Conservation (phyloP, 2,329 filamentous ascomycete genomes). For the Colletotrichum cereale region DNA sequence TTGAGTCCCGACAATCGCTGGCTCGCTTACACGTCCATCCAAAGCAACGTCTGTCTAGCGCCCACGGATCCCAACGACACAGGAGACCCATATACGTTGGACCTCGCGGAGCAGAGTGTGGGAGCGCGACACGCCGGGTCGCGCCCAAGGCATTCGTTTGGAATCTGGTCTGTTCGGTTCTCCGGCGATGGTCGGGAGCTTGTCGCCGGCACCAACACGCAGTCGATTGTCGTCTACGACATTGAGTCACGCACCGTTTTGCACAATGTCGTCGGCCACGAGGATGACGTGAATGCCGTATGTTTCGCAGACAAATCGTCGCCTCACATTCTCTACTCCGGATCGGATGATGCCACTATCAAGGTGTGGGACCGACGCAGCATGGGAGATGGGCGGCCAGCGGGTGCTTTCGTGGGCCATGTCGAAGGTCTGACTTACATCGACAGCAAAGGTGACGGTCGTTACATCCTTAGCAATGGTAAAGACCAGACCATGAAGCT, state of each 20-base stretch:
- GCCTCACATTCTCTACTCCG: slow-evolving; percentile 95
- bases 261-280: slow-evolving; percentile 82
- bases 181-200: slow-evolving; percentile 92
- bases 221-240: slow-evolving; percentile 90
- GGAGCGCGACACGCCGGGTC: slow-evolving; percentile 41
- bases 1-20: slow-evolving; percentile 92
- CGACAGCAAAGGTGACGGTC: slow-evolving; percentile 77
- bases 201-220: slow-evolving; percentile 86
- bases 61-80: slow-evolving; percentile 86
- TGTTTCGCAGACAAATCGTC: slow-evolving; percentile 92
- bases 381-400: slow-evolving; percentile 84
- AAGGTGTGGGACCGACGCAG: slow-evolving; percentile 97
- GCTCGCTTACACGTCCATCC: slow-evolving; percentile 91
- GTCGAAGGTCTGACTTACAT: slow-evolving; percentile 76
- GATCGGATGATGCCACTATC: slow-evolving; percentile 92
- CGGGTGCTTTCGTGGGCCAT: slow-evolving; percentile 75
- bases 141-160: slow-evolving; percentile 57
- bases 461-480: slow-evolving; percentile 91
- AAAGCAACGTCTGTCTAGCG: slow-evolving; percentile 85
- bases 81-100: slow-evolving; percentile 83
- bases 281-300: slow-evolving; percentile 94
- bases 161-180: slow-evolving; percentile 92
- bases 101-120: slow-evolving; percentile 69
- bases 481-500: slow-evolving; percentile 99
- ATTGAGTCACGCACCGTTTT: slow-evolving; percentile 84